Base-by-base conservation (phyloP, 1,284 basidiomycete species). In the Malassezia caprae region DNA sequence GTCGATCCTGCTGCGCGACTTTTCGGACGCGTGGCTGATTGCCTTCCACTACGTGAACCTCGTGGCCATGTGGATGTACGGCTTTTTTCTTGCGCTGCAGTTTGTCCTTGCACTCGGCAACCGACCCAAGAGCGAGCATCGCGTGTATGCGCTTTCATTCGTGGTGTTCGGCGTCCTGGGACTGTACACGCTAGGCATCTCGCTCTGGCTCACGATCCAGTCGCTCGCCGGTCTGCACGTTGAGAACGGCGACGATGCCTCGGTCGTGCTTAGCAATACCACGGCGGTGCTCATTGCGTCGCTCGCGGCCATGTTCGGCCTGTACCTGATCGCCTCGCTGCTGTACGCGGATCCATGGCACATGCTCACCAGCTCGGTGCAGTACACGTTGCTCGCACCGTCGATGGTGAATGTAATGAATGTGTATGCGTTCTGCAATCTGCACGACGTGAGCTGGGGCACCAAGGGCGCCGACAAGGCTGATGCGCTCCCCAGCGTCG, bases 341-440 rank as follows among this genome's bases (percentile, higher is more conserved):
- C 82, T 96, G 66, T 96, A 91, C 70, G 88, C 90, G 57, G 91
- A 96, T 77, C 91, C 91, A 6, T 96, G 91, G 91, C 91, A 96
- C 75, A 88, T 98, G 85, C 83, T 93, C 76, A 89, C 88, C n/a
- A 90, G 88, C 68, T 91, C 96, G 80, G 79, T 86, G 64, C 91
- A 94, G 76, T 96, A 94, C 75, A 61, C 67, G 65, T 83, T 84
- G 61, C 76, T 94, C 50, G 90, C 90, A 15, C 88, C 88, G 0
- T 88, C 86, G 65, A 91, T 93, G 78, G 90, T 85, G 46, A 96
- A 94, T 70, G 84, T 94, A 26, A 81, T 96, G 62, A 94, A 94
- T 76, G 88, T 93, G 30, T 96, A 94, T 71, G 89, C 90, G 0
- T 96, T 96, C 79, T 94, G 90, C 68, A 74, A 74, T 59, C 50